Base-by-base conservation (phyloP, 768 basidiomycete genomes). In the Glaciozyma martinii region DNA sequence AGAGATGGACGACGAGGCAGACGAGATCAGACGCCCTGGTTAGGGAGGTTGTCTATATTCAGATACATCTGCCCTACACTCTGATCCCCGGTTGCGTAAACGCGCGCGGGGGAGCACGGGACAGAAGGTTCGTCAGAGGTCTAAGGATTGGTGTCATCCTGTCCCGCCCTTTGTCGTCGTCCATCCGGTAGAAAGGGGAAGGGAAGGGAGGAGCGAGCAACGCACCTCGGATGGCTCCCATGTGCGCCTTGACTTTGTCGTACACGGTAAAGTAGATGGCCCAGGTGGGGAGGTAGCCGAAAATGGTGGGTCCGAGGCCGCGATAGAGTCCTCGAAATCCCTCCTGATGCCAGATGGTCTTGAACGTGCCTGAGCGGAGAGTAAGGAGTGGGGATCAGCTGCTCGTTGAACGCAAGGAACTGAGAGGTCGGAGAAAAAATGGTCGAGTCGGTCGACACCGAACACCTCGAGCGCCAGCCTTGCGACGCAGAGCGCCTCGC, bases 251-350 rank as follows among this genome's bases (percentile, higher is more conserved):
- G 78, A 97, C 88, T 65, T 88, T 85, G 78, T 99, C 95, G 78
- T 98, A 98, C 30, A 98, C 90, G 27, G 91, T 85, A 77, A 98
- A 98, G 77, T 97, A 98, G 72, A 98, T 98, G 30, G 92, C 95
- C 95, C 93, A 98, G 3, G 94, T 98, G 27, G 95, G 95, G 47
- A 98, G 83, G 78, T 99, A 98, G 19, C 95, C 95, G 12, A 93
- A 82, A 62, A 99, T 83, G 25, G 95, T 99, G 19, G 95, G 95
- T 25, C 94, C 93, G 25, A 99, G 82, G n/a, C 95, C 95, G 49
- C 95, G 85, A 78, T 99, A 99, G 66, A 97, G 80, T 19, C 95
- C 95, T 61, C 87, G 84, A 59, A 95, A 69, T 19, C 95, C 95
- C 65, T 88, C 82, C 60, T 83, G 79, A 69, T 75, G 73, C 71